These are phyloP conservation scores for Acanthochlamys bracteata DNA, from an alignment of 106 monocot species.

Conservation along the genomic window DNA sequence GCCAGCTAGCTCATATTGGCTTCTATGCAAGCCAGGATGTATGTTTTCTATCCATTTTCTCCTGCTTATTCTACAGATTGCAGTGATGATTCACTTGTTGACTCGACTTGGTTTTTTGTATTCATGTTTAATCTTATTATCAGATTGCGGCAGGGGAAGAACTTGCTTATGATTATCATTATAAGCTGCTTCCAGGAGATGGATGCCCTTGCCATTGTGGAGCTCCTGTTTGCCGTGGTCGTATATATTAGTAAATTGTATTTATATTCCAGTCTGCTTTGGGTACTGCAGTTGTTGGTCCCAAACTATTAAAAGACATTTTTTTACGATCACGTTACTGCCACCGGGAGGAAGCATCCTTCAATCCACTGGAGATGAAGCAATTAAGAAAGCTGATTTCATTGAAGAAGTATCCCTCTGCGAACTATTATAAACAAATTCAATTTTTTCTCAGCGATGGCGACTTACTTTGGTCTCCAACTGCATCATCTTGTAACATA, in stretches of 20 bases:
- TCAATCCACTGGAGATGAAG: too few species aligned
- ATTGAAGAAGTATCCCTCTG: too few species aligned
- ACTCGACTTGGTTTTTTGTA: too few species aligned
- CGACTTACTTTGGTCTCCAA: too few species aligned
- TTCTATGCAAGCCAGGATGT: conserved; percentile 76
- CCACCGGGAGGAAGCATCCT: neutral
- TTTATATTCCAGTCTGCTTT: too few species aligned
- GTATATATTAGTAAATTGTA: conserved; percentile 47
- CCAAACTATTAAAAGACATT: neutral
- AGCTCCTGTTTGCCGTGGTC: conserved; percentile 56
- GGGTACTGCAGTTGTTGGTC: neutral
- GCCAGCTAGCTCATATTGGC: conserved; percentile 84
- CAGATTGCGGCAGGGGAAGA: conserved; percentile 77
- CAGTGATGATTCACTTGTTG: neutral
- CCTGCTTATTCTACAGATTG: neutral
- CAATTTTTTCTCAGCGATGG: too few species aligned
- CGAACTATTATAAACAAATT: too few species aligned
- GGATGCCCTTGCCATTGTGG: conserved; percentile 58
- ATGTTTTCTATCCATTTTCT: conserved; percentile 11
- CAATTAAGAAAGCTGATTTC: too few species aligned
- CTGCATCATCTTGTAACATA: too few species aligned
- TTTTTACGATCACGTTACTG: neutral
- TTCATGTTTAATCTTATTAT: conserved; percentile 1
- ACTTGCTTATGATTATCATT: conserved; percentile 67
- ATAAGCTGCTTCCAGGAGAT: conserved; percentile 40